Base-by-base conservation (phyloP, 2,329 filamentous ascomycete species). In the Incumbomyces lentus region DNA sequence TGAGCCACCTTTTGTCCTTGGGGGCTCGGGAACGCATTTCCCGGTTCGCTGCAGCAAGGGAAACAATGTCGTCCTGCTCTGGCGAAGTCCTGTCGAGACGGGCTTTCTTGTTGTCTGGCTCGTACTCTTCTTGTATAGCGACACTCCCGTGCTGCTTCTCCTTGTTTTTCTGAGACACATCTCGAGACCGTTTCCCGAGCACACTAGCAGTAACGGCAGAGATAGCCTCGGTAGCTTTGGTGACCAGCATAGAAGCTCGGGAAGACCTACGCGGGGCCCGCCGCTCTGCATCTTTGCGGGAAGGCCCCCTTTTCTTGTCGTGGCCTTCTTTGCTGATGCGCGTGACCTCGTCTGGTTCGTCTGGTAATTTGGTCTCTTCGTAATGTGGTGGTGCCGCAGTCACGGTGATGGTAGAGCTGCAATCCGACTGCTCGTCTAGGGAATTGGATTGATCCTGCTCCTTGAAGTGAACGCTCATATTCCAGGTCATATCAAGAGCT, bases 1-100 rank as follows among this genome's bases (percentile, higher is more conserved):
- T 72, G 45, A 93, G 71, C 76, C 85, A 96, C 55, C 80, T 81
- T 70, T 94, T 94, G 43, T 71, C 66, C 32, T 70, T 72, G 17
- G 36, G 36, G 5, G 44, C 18, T 26, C 36, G 29, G 14, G 44
- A 46, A 14, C 16, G 22, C 44, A 40, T 32, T 26, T 19, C 37
- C 3, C 36, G 36, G 11, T 19, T 19, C 8, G 26, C 37, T 3
- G 36, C 26, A 5, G 36, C 19, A 16, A 40, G 44, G 10, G 29
- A 37, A 2, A 6, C 36, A 19, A 33, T 14, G 14, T 46, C 29
- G 5, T 33, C 35, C 13, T 10, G 29, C 11, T 2, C 14, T 8
- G 38, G 10, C 5, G 38, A 26, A 16, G 17, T n/a, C 5, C 26
- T 14, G 12, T 64, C 68, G 26, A 70, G 56, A 35, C 69, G 68